These are phyloP conservation scores for Puccinia coronata DNA, from an alignment of 1,284 basidiomycete genomes.

Conservation along the genomic window DNA sequence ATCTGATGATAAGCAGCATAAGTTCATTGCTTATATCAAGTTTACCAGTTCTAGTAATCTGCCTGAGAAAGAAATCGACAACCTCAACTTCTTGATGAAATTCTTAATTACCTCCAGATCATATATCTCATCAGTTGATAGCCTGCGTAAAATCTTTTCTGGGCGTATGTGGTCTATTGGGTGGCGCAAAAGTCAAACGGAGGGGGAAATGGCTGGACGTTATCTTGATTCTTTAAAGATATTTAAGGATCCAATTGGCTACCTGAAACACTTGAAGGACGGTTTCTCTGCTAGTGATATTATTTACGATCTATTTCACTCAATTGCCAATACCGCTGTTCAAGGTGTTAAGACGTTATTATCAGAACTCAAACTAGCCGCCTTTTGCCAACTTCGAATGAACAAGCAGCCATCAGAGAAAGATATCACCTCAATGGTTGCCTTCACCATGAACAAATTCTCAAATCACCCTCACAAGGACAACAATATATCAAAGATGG, in stretches of 20 bases:
- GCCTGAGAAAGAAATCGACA: background rate
- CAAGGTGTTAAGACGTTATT: background rate
- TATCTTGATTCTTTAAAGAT: background rate
- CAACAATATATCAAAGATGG: background rate
- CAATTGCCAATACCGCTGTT: slow-evolving; percentile 7
- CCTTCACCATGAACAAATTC: background rate
- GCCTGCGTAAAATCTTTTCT: background rate
- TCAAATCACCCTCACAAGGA: background rate
- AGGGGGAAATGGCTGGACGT: slow-evolving; percentile 7
- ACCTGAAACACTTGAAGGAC: background rate
- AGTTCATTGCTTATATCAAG: slow-evolving; percentile 7
- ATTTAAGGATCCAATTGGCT: background rate
- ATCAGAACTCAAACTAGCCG: background rate
- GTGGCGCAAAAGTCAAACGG: background rate
- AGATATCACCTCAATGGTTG: background rate
- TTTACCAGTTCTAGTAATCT: background rate
- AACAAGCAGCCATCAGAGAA: background rate
- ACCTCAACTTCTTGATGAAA: background rate
- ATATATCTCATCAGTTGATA: background rate
- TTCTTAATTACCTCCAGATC: background rate
- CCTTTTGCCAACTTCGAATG: background rate
- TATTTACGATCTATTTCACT: slow-evolving; percentile 1
- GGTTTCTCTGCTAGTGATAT: background rate
- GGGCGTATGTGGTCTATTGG: background rate
- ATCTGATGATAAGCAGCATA: background rate